Base-by-base conservation (phyloP, 495 filamentous ascomycete genomes). In the Durotheca rogersii region DNA sequence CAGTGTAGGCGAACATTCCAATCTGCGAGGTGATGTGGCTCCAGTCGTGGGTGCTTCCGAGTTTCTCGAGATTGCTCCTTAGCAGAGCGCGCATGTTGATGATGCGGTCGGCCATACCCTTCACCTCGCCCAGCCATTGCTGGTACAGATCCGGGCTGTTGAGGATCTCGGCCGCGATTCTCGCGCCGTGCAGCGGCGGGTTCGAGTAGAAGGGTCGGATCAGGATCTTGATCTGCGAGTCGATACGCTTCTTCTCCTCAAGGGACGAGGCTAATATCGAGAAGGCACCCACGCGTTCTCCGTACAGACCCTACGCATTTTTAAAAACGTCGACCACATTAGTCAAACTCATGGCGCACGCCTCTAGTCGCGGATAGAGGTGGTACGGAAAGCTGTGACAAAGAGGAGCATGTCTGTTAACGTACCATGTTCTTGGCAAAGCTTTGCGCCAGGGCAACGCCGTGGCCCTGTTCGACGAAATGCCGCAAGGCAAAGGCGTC, bases 401-500 rank as follows among this genome's bases (percentile, higher is more conserved):
- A 12, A 4, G 23, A 0, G 15, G 19, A 7, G 7, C 0, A 29
- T 10, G n/a, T 33, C 41, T 15, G 29, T 11, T 6, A 27, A 63
- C 70, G 41, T 70, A 88, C 85, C 93, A 98, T 98, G 81, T 98
- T 98, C 88, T 98, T 98, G 68, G 93, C 93, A 72, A 98, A 98
- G 42, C 87, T 91, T 78, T 98, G 93, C 61, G 88, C 84, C 53
- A 98, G 82, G 64, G 80, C 83, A 61, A 94, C 84, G 67, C 86
- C 81, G 77, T 96, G 92, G 62, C 92, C 93, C 73, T 98, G 76
- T 70, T 85, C 81, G 65, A 96, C 82, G 65, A 98, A 98, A 79
- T 96, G 75, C 48, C 93, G 78, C 33, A 96, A 80, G 46, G 93
- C 86, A 60, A 94, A 97, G 51, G 93, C 93, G 71, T 98, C 93